Conservation (phyloP, 2,329 filamentous ascomycete species). For the Stemphylium beticola region DNA sequence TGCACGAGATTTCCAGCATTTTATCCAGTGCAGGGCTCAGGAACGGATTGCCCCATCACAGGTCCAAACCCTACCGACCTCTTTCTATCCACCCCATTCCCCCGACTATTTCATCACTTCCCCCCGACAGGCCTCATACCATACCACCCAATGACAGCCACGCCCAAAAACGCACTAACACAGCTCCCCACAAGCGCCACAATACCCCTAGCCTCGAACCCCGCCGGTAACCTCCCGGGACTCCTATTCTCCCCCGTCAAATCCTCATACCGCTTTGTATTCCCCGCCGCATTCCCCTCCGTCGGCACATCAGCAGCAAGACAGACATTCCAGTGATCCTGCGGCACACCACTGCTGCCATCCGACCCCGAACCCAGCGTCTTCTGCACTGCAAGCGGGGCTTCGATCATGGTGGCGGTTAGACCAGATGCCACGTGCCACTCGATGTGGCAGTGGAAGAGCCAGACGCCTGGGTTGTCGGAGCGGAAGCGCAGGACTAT, state of each 20-base stretch:
- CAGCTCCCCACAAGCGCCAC: slow-evolving; percentile 77
- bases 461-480: slow-evolving; percentile 55
- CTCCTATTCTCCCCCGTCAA: slow-evolving; percentile 58
- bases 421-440: slow-evolving; percentile 55
- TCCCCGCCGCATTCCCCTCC: slow-evolving; percentile 76
- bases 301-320: slow-evolving; percentile 57
- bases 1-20: too few species aligned
- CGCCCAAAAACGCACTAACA: slow-evolving; percentile 70
- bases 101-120: neutral
- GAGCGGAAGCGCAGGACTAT: slow-evolving; percentile 62
- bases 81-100: too few species aligned
- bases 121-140: slow-evolving; percentile 53
- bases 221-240: slow-evolving; percentile 65
- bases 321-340: slow-evolving; percentile 67
- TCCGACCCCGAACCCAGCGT: slow-evolving; percentile 51
- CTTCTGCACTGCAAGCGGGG: slow-evolving; percentile 63
- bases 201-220: slow-evolving; percentile 74
- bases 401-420: slow-evolving; percentile 59
- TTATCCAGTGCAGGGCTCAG: too few species aligned
- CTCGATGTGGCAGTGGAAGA: slow-evolving; percentile 47
- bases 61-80: too few species aligned
- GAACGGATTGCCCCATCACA: too few species aligned
- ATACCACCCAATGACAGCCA: slow-evolving; percentile 72
- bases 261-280: slow-evolving; percentile 68
- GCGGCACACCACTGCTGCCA: slow-evolving; percentile 58